These are phyloP conservation scores for Penicillium sp. DNA, from an alignment of 2,329 filamentous ascomycete genomes.

Conservation along the genomic window DNA sequence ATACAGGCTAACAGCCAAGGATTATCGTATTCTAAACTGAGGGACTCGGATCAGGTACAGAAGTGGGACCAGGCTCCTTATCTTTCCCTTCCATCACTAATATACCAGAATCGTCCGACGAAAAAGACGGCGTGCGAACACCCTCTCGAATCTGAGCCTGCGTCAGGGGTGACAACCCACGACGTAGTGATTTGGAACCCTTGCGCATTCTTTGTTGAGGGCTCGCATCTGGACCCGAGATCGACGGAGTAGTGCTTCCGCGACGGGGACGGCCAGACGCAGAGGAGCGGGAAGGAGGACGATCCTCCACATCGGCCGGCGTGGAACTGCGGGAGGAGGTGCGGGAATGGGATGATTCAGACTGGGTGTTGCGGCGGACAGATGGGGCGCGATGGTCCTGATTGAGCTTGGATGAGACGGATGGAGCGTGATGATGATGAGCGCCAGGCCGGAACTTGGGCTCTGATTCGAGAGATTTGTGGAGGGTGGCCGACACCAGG, in stretches of 20 bases:
- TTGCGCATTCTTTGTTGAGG: slow-evolving; percentile 37
- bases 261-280: slow-evolving; percentile 36
- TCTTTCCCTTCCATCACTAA: slow-evolving; percentile 26
- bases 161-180: slow-evolving; percentile 39
- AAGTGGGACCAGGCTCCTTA: slow-evolving; percentile 25
- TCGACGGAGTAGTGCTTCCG: slow-evolving; percentile 36
- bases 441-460: slow-evolving; percentile 29
- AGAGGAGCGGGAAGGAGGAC: slow-evolving; percentile 37
- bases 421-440: slow-evolving; percentile 31
- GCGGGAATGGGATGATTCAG: slow-evolving; percentile 43
- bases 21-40: slow-evolving; percentile 11
- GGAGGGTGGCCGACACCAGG: slow-evolving; percentile 30
- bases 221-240: slow-evolving; percentile 30
- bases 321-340: slow-evolving; percentile 47
- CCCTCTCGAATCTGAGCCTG: slow-evolving; percentile 42
- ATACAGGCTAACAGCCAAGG: not conserved
- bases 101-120: slow-evolving; percentile 38
- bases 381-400: slow-evolving; percentile 33
- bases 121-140: slow-evolving; percentile 34
- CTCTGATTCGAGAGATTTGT: slow-evolving; percentile 30
- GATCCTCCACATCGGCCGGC: slow-evolving; percentile 40
- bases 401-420: slow-evolving; percentile 27
- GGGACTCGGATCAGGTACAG: slow-evolving; percentile 16
- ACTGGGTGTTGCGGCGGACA: slow-evolving; percentile 35
- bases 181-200: slow-evolving; percentile 31